Evolutionary conservation across 2,329 filamentous ascomycete genomes (phyloP).

Genomic region (Scedosporium boydii): DNA sequence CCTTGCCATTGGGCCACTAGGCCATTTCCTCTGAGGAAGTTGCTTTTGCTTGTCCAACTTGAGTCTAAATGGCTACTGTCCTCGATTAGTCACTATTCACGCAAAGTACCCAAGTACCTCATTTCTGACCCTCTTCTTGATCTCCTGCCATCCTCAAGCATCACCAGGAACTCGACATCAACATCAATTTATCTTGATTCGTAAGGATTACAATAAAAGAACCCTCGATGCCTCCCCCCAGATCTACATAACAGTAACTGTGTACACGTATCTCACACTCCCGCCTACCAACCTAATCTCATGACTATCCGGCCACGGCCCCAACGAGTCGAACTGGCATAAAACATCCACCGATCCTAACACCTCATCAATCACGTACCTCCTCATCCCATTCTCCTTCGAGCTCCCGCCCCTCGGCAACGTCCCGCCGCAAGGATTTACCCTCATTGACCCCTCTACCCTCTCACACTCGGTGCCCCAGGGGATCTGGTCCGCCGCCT

Average conservation of each 20-base stretch:
- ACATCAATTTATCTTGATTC: no score
- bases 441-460: conserved; percentile 4
- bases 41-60: not conserved
- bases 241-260: conserved; percentile 3
- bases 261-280: conserved; percentile 5
- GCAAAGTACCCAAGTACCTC: no score
- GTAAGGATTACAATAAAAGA: no score
- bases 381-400: conserved; percentile 3
- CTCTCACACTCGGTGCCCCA: conserved; percentile 6
- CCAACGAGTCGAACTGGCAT: conserved; percentile 6
- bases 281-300: conserved; percentile 1
- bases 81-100: not conserved
- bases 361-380: conserved; percentile 6
- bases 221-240: no score
- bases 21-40: conserved; percentile 7
- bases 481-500: conserved; percentile 4
- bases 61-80: not conserved
- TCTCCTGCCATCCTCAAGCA: no score
- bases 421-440: conserved; percentile 1
- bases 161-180: no score
- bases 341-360: conserved; percentile 6
- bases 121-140: no score
- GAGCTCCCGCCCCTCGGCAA: conserved; percentile 2
- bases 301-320: conserved; percentile 6
- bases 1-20: conserved; percentile 9